Conservation (phyloP, 352 stramenopile species). For the Phytopythium ostracodes region DNA sequence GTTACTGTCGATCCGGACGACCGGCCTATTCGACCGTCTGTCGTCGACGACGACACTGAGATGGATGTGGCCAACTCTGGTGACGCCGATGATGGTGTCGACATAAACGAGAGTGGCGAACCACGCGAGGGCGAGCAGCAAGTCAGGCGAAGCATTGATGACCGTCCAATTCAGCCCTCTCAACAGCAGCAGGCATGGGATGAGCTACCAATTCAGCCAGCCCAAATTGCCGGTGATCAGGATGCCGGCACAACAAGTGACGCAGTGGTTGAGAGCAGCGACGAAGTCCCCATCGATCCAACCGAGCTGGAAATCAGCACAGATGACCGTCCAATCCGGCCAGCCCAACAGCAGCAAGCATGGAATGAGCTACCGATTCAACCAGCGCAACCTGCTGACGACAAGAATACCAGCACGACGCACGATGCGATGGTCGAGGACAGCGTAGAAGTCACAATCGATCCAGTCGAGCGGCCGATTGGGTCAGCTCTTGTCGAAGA, state of each 20-base stretch:
- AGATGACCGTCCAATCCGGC: conserved; percentile 5
- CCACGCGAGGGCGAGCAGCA: neutral
- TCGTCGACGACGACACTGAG: neutral
- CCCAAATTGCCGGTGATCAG: neutral
- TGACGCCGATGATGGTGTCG: neutral
- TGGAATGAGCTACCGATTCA: conserved; percentile 13
- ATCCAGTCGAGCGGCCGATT: neutral
- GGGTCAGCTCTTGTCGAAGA: neutral
- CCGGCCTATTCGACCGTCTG: neutral
- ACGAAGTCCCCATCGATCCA: neutral
- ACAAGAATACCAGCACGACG: neutral
- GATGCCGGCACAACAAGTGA: too few species aligned
- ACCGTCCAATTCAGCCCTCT: conserved; percentile 1
- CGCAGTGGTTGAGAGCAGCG: neutral
- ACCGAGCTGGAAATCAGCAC: neutral
- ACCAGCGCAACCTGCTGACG: conserved; percentile 1
- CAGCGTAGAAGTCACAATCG: neutral
- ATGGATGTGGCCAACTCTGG: neutral
- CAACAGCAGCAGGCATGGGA: conserved; percentile 2
- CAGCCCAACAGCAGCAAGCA: neutral
- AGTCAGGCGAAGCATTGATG: neutral
- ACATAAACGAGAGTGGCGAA: neutral
- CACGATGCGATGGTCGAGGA: neutral
- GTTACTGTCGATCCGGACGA: neutral
- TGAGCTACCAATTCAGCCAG: conserved; percentile 10